Base-by-base conservation (phyloP, 108 stramenopile genomes). In the Skeletonema marinoi region DNA sequence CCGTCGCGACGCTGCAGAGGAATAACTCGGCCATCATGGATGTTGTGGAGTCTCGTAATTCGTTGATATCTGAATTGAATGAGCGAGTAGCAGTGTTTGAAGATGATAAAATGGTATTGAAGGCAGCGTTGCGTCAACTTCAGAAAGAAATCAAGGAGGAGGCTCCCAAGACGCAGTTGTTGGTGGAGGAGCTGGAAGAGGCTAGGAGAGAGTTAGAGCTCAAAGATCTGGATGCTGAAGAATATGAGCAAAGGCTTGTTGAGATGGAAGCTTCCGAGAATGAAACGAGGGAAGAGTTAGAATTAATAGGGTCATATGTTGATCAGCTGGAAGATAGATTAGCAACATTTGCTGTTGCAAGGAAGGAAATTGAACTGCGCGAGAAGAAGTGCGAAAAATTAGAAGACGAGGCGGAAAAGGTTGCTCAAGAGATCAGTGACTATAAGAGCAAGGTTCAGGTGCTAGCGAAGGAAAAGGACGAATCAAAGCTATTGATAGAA, bases 71-170 rank as follows among this genome's bases (percentile, higher is more conserved):
- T 63, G 91, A 95, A 59, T 69, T 95, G 71, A 95, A 95, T 76
- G 89, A 89, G 67, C 84, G 93, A 13, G 88, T 95, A 10, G 87
- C 90, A 6, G 89, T 91, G 2, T 95, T 95, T 78, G 93, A 95
- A 75, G 93, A 95, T 62, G 93, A 95, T 68, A 95, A 91, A 67
- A 79, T 95, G 58, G 92, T 95, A 0, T 66, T 95, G 44, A 92
- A 91, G 81, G 93, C 93, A 38, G 93, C 93, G n/a, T 63, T 95
- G 38, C 60, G 87, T 32, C 92, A 95, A 66, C 76, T 95, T 42
- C 90, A 90, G 71, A 89, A 88, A 65, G 93, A 95, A 74, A 95
- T 95, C 65, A 90, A 87, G 60, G 91, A 92, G 60, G 88, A 93
- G 77, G 89, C 88, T 31, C 92, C 87, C 4, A 86, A 85, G 68